A percentile compares a stretch with the other conserved stretches of the same genome.
Conservation (phyloP, 371 early-diverging fungal genomes). For the Basidiobolus meristosporus region DNA sequence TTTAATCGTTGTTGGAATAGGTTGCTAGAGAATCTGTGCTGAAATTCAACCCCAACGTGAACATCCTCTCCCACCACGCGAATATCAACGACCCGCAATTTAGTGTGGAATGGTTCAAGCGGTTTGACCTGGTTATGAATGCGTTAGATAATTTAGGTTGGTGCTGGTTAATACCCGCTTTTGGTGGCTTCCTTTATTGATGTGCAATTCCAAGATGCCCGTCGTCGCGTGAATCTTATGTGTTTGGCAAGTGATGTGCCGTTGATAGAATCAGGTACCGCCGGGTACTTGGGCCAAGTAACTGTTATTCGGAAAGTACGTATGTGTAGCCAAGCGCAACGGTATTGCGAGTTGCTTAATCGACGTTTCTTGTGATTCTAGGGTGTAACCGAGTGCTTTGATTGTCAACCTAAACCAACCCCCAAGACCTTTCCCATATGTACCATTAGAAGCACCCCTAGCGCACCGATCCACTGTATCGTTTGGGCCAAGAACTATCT, state of each 20-base stretch:
- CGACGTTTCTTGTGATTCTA: slow-evolving; percentile 8
- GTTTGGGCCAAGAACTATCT: slow-evolving; percentile 97
- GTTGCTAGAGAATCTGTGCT: slow-evolving; percentile 60
- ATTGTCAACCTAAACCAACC: slow-evolving; percentile 85
- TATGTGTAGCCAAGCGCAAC: background rate
- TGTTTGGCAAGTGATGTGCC: slow-evolving; percentile 79
- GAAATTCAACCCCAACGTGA: slow-evolving; percentile 59
- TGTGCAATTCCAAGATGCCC: slow-evolving; percentile 64
- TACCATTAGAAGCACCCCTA: slow-evolving; percentile 95
- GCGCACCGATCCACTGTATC: slow-evolving; percentile 93
- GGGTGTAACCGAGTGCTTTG: slow-evolving; percentile 83
- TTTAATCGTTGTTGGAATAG: slow-evolving; percentile 11
- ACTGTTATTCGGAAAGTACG: slow-evolving; percentile 59
- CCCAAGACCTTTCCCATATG: slow-evolving; percentile 89
- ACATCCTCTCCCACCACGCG: slow-evolving; percentile 58
- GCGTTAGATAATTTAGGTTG: slow-evolving; percentile 95
- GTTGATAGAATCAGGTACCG: slow-evolving; percentile 93
- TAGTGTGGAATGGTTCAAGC: slow-evolving; percentile 71
- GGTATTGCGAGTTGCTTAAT: background rate
- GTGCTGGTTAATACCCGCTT: background rate
- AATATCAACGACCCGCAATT: slow-evolving; percentile 75
- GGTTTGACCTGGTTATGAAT: slow-evolving; percentile 90
- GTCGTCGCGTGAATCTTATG: slow-evolving; percentile 92
- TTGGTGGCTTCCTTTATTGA: too few relatives aligned
- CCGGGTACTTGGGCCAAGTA: slow-evolving; percentile 94